Evolutionary conservation across 768 basidiomycete genomes (phyloP), one percentile per base, ranked within the genome.

Genomic region (Suillus subluteus): DNA sequence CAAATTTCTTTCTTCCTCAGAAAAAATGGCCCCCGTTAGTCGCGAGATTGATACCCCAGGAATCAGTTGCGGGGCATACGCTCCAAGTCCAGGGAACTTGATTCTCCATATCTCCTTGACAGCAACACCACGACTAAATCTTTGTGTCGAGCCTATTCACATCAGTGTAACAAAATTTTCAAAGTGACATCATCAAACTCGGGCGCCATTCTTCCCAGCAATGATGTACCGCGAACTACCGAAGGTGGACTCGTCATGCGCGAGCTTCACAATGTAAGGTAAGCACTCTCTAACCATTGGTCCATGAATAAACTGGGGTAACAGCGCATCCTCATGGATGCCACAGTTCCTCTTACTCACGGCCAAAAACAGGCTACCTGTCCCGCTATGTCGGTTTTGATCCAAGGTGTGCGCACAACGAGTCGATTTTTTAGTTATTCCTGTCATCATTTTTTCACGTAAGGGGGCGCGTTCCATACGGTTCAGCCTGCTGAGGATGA

Each of bases 111-210:
- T 12, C 54, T 56, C 37, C 11, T 52, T 63, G 43, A 55, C 64
- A 56, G 63, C 38, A 58, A 55, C 7, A 58, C 40, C 46, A n/a
- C 56, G 23, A 18, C 9, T 9, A 4, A 32, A 55, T 18, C 44
- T 9, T 38, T 30, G 21, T 50, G 35, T 55, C 3, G 13, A 4
- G n/a, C 4, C 16, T 8, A 67, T 72, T 68, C 70, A 68, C 58
- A 30, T 21, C 21, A 35, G 18, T 18, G 38, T 64, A 63, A 16
- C 48, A 61, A 12, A 26, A 15, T 38, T 16, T 41, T 18, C 38
- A 59, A 61, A 21, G 26, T 15, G 11, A 26, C 6, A 32, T 62
- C 18, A 18, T 18, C 26, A 40, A 16, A 15, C 13, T 15, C 23
- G 12, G 38, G 38, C 40, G 18, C 23, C 58, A 30, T 59, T n/a